These are phyloP conservation scores for Senecio squalidus DNA, from an alignment of 140 eudicot genomes.

Conservation along the genomic window DNA sequence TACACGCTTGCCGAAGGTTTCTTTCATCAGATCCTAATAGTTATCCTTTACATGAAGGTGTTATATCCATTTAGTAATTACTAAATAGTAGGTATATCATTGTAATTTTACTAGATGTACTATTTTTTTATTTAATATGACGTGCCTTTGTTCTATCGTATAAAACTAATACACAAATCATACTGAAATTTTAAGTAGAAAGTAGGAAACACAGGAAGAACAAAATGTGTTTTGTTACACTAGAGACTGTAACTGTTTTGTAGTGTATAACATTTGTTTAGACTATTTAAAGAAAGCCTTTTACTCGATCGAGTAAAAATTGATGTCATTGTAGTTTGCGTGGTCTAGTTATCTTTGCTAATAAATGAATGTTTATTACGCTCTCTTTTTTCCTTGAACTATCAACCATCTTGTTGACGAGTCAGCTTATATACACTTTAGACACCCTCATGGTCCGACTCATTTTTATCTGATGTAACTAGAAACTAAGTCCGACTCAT, in stretches of 20 bases:
- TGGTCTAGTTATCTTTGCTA: no score
- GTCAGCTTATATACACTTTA: no score
- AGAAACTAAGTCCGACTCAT: no score
- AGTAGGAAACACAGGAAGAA: background rate
- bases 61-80: constrained; percentile 40
- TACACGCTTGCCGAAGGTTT: constrained; percentile 71
- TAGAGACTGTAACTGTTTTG: background rate
- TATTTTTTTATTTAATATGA: background rate
- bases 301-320: background rate
- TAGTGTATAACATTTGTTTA: background rate
- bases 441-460: no score
- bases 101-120: background rate
- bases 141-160: background rate
- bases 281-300: background rate
- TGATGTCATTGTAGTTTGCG: background rate
- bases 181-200: background rate
- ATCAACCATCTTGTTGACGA: no score
- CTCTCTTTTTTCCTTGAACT: no score
- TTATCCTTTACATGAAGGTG: constrained; percentile 56
- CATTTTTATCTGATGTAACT: background rate
- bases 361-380: no score
- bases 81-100: no score
- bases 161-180: background rate
- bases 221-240: background rate
- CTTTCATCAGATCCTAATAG: constrained; percentile 44